A percentile compares a stretch with the other conserved stretches of the same genome.
phyloP scores from a whole-genome alignment of 2,329 filamentous ascomycete species.

The Myriosclerotinia curreyana region DNA sequence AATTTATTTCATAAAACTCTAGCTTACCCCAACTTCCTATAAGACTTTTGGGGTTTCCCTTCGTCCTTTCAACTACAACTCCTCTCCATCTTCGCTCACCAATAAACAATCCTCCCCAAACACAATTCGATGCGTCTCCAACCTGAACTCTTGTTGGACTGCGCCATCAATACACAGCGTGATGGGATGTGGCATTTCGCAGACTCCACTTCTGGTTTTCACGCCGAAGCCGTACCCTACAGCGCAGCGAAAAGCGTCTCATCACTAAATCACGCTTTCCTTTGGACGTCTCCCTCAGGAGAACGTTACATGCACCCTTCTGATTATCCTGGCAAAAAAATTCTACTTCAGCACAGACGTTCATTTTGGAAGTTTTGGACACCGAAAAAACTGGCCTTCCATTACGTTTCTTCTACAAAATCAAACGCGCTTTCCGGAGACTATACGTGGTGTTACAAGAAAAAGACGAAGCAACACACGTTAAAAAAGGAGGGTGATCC shows the following conservation, averaged over 20 bases:
- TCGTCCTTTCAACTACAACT: neutral
- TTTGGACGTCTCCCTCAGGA: no score
- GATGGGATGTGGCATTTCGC: neutral
- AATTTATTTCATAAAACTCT: neutral
- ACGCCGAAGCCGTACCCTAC: neutral
- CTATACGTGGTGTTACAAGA: conserved; percentile 2
- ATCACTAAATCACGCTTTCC: no score
- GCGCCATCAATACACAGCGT: neutral
- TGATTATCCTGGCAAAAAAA: no score
- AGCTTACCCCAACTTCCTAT: neutral
- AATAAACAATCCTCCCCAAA: neutral
- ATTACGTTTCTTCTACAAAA: no score
- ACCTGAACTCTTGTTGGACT: neutral
- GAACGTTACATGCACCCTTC: no score
- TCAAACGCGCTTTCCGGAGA: neutral
- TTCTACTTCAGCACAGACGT: no score
- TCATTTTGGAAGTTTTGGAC: no score
- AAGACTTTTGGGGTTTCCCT: neutral
- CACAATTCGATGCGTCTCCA: neutral
- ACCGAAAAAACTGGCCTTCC: no score
- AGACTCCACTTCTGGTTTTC: neutral
- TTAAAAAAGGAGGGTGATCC: neutral
- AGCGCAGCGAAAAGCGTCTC: no score
- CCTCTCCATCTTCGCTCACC: no score
- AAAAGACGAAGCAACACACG: neutral